phyloP scores from a whole-genome alignment of 1,284 basidiomycete species.

The Cryptococcus sp. region DNA sequence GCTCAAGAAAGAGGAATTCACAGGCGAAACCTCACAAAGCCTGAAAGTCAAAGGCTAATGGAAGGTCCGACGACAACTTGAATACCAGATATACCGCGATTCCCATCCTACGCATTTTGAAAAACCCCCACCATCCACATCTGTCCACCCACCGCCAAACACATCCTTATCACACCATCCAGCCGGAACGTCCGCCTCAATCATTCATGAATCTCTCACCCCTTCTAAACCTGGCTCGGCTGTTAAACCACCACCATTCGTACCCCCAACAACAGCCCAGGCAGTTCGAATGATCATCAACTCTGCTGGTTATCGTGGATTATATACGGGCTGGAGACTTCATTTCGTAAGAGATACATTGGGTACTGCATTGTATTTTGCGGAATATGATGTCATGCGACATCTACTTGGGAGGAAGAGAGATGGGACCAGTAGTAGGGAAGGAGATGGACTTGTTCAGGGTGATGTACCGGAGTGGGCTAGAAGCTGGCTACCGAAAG shows the following conservation, averaged over 20 bases:
- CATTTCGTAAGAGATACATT: slow-evolving; percentile 46
- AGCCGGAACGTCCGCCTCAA: slow-evolving; percentile 13
- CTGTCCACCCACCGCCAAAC: slow-evolving; percentile 9
- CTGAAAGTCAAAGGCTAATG: neutral
- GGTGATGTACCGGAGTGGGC: slow-evolving; percentile 45
- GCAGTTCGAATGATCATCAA: slow-evolving; percentile 38
- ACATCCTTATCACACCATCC: slow-evolving; percentile 15
- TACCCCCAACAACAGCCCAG: slow-evolving; percentile 41
- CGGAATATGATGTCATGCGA: slow-evolving; percentile 48
- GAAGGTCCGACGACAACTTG: slow-evolving; percentile 83
- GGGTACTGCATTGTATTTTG: slow-evolving; percentile 47
- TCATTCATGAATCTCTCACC: slow-evolving; percentile 3
- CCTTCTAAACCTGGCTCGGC: neutral
- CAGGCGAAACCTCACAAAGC: neutral
- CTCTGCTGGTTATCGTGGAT: slow-evolving; percentile 27
- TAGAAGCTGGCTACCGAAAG: slow-evolving; percentile 33
- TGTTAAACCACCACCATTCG: slow-evolving; percentile 10
- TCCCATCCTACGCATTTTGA: slow-evolving; percentile 31
- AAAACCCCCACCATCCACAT: slow-evolving; percentile 1
- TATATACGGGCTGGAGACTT: slow-evolving; percentile 44
- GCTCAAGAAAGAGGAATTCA: neutral
- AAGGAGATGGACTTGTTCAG: slow-evolving; percentile 20
- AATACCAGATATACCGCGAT: slow-evolving; percentile 69
- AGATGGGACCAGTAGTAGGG: slow-evolving; percentile 11
- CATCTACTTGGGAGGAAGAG: slow-evolving; percentile 33